Percentiles rank a stretch among this genome's conserved stretches.
Conservation (phyloP, 352 stramenopile genomes). For the Pythium dissotocum region DNA sequence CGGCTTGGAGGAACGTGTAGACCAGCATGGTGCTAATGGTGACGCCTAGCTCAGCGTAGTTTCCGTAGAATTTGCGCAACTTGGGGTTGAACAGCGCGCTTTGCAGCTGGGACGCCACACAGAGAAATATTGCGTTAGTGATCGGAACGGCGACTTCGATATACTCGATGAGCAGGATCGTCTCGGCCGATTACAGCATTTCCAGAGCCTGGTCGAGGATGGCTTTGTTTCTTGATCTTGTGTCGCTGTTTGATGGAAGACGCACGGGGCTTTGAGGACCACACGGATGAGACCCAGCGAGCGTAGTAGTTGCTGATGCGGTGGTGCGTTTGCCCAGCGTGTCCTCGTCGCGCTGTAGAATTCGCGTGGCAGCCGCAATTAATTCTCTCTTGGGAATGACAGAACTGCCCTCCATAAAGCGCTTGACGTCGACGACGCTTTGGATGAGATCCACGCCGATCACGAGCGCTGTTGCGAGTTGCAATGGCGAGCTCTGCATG, state of each 20-base stretch:
- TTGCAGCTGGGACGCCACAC: slow-evolving; percentile 5
- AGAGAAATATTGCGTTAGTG: slow-evolving; percentile 1
- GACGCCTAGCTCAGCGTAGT: background rate
- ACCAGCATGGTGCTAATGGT: slow-evolving; percentile 8
- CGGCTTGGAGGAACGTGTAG: slow-evolving; percentile 15
- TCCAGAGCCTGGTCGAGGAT: background rate
- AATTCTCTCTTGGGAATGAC: background rate
- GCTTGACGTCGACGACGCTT: background rate
- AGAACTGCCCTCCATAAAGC: slow-evolving; percentile 17
- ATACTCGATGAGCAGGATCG: slow-evolving; percentile 24
- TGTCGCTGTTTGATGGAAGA: background rate
- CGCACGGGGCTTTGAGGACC: background rate
- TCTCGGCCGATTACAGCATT: slow-evolving; percentile 14
- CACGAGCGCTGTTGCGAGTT: slow-evolving; percentile 8
- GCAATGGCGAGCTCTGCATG: slow-evolving; percentile 22
- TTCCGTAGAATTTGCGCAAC: background rate
- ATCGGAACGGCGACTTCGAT: slow-evolving; percentile 19
- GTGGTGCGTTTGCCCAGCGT: background rate
- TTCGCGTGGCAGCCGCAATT: background rate
- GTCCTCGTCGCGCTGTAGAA: background rate
- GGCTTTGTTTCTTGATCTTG: slow-evolving; percentile 1
- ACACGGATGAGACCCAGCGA: background rate
- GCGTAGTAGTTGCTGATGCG: background rate
- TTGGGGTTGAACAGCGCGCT: slow-evolving; percentile 4
- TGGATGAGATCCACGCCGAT: slow-evolving; percentile 23